Evolutionary conservation across 805 yeast species (phyloP), one percentile per base, ranked within the genome.

Genomic region (Cyberlindnera euphorbiiphila): DNA sequence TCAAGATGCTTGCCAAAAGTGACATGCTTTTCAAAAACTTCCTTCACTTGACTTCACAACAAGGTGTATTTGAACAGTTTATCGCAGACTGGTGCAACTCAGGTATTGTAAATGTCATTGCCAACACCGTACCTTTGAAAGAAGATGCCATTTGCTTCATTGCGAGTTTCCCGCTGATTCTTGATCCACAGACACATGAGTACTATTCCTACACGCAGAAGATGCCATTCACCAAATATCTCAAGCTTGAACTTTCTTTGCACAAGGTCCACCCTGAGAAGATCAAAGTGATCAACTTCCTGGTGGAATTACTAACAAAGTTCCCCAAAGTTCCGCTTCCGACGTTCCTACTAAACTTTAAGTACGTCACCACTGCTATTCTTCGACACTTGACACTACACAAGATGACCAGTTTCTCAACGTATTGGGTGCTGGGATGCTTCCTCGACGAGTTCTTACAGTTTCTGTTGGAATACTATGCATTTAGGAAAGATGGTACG

Each of bases 371-470:
- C 8, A 49, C 50, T 2, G 23, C 37, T 2, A 28, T 49, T 2
- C 29, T 51, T 14, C 32, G 49, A 23, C 39, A 40, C n/a, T 17
- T 51, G 14, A 45, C 50, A 3, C 25, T 28, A 8, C 25, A 35
- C 9, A 36, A 34, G 14, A 18, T 24, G 7, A 9, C 30, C 8
- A 41, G 47, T 6, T 51, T 51, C 32, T 33, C 47, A n/a, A 40
- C 41, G 2, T 51, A 37, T 21, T 51, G 54, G 54, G 42, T 46
- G 12, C 28, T 48, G 10, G 40, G 42, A 5, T 50, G 49, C 35
- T 48, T 45, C 33, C 11, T 50, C 15, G 51, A 50, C 20, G 56
- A 50, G 31, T 50, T 45, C 21, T 23, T 39, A 9, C 44, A 30
- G 16, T 46, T 51, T 27, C 14, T 47, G 15, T 9, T 47, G 12